Evolutionary conservation across 371 early-diverging fungal genomes (phyloP).

Genomic region (Parasitella parasitica): DNA sequence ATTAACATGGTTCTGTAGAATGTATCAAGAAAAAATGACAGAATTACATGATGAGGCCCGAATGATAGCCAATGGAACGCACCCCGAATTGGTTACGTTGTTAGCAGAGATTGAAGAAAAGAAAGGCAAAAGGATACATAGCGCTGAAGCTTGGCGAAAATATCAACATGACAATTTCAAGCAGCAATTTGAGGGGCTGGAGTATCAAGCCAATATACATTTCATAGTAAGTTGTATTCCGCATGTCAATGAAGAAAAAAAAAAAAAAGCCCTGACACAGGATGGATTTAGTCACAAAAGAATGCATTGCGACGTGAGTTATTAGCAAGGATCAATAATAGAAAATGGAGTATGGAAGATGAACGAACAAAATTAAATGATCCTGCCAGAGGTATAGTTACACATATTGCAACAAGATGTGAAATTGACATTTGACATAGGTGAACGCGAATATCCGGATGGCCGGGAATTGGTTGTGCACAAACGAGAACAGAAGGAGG

Average conservation of each 20-base stretch:
- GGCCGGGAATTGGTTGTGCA: constrained; percentile 31
- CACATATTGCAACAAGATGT: constrained; percentile 1
- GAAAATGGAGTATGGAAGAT: constrained; percentile 25
- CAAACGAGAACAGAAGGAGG: constrained; percentile 38
- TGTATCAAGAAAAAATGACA: constrained; percentile 61
- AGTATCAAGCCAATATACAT: constrained; percentile 56
- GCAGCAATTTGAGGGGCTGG: constrained; percentile 50
- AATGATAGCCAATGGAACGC: constrained; percentile 62
- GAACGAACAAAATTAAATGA: constrained; percentile 26
- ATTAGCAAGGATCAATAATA: constrained; percentile 9
- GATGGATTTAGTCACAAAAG: constrained; percentile 32
- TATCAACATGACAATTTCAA: constrained; percentile 51
- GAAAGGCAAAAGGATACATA: constrained; percentile 48
- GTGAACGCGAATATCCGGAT: constrained; percentile 25
- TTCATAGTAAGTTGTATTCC: constrained; percentile 36
- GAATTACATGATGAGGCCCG: constrained; percentile 59
- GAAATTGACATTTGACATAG: constrained; percentile 16
- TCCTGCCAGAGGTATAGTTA: constrained; percentile 12
- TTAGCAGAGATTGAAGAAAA: constrained; percentile 63
- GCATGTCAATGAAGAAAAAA: neutral
- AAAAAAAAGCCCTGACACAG: too few relatives aligned
- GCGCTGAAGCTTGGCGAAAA: constrained; percentile 57
- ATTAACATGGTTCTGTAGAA: constrained; percentile 31
- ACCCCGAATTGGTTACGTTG: constrained; percentile 56
- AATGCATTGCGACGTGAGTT: constrained; percentile 26